Evolutionary conservation across 2,329 filamentous ascomycete genomes (phyloP).

Genomic region (Aspergillus aculeatus): DNA sequence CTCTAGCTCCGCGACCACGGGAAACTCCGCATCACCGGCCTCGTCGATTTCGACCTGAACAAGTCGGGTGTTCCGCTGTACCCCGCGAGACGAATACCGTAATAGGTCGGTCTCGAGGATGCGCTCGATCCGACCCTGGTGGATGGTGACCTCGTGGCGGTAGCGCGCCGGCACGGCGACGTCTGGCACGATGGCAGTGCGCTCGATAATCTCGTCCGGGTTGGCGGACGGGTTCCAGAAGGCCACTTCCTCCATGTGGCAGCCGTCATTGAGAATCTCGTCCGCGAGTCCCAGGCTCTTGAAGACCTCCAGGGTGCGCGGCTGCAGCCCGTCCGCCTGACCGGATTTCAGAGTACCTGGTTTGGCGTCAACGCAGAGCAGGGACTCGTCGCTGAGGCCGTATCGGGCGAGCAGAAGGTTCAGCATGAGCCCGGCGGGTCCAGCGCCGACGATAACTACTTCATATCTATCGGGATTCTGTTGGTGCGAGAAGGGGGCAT

Average conservation of each 20-base stretch:
- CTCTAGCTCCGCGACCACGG: slow-evolving; percentile 36
- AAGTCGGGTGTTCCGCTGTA: slow-evolving; percentile 67
- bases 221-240: slow-evolving; percentile 66
- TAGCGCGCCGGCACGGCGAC: slow-evolving; percentile 67
- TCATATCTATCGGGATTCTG: slow-evolving; percentile 37
- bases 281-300: slow-evolving; percentile 43
- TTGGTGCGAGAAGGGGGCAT: slow-evolving; percentile 28
- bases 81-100: slow-evolving; percentile 55
- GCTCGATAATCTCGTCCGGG: slow-evolving; percentile 54
- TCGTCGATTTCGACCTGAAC: slow-evolving; percentile 60
- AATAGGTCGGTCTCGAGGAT: slow-evolving; percentile 66
- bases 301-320: slow-evolving; percentile 45
- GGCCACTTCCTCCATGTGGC: slow-evolving; percentile 55
- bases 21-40: slow-evolving; percentile 42
- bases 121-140: slow-evolving; percentile 70
- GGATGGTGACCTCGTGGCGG: slow-evolving; percentile 68
- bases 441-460: slow-evolving; percentile 44
- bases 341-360: slow-evolving; percentile 40
- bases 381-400: slow-evolving; percentile 41
- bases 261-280: slow-evolving; percentile 41
- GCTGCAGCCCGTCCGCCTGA: slow-evolving; percentile 46
- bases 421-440: slow-evolving; percentile 46
- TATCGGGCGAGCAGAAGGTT: slow-evolving; percentile 45
- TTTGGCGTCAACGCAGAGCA: slow-evolving; percentile 47
- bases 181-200: slow-evolving; percentile 55